Percentiles rank a stretch among this genome's conserved stretches.
Evolutionary conservation across 106 monocot species (phyloP).

Genomic region (Vanilla planifolia): DNA sequence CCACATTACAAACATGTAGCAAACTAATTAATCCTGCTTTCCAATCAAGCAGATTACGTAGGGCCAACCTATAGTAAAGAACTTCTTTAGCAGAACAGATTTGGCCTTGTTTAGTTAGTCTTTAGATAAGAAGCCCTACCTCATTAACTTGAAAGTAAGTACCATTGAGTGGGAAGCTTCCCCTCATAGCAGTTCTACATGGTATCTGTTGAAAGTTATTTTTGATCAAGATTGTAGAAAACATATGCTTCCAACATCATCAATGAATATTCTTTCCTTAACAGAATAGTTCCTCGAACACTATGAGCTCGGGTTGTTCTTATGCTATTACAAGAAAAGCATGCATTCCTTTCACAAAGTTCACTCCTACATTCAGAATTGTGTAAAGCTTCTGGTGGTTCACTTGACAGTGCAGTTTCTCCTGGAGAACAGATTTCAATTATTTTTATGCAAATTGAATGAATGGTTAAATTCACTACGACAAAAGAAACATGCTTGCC

Average conservation of each 20-base stretch:
- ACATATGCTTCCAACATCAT: neutral
- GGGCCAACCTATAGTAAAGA: neutral
- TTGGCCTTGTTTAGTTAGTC: too few relatives aligned
- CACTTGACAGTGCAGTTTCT: slow-evolving; percentile 61
- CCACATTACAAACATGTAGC: slow-evolving; percentile 1
- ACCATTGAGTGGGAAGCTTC: slow-evolving; percentile 13
- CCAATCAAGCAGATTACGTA: neutral
- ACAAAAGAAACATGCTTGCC: slow-evolving; percentile 2
- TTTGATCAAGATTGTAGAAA: neutral
- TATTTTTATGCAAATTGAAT: too few relatives aligned
- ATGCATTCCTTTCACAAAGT: slow-evolving; percentile 44
- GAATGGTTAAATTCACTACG: too few relatives aligned
- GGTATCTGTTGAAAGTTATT: neutral
- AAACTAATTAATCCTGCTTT: neutral
- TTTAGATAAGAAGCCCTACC: neutral
- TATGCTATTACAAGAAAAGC: slow-evolving; percentile 66
- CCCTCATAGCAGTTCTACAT: slow-evolving; percentile 10
- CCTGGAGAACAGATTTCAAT: too few relatives aligned
- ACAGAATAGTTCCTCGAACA: slow-evolving; percentile 71
- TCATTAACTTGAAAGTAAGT: slow-evolving; percentile 13
- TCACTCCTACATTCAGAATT: slow-evolving; percentile 25
- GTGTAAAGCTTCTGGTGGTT: slow-evolving; percentile 42
- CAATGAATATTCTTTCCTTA: slow-evolving; percentile 5
- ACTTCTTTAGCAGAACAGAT: too few relatives aligned
- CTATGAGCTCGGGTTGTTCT: slow-evolving; percentile 47